These are phyloP conservation scores for Abrus pulchellus DNA, from an alignment of 306 rosid genomes.

Conservation along the genomic window DNA sequence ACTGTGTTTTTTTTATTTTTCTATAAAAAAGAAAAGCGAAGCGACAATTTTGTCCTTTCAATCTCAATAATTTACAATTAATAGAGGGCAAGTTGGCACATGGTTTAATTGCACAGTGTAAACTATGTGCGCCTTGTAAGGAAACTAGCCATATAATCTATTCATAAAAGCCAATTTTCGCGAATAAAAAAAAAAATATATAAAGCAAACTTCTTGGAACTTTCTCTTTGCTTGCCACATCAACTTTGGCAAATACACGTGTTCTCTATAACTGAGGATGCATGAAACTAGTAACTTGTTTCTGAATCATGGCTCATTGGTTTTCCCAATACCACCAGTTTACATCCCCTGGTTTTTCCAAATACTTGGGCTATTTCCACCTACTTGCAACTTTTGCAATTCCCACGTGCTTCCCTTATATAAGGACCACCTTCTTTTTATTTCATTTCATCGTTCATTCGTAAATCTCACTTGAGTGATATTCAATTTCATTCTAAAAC, in stretches of 20 bases:
- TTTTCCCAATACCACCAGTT: conserved; percentile 20
- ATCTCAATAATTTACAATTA: too few relatives aligned
- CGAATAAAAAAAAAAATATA: too few relatives aligned
- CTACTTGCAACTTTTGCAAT: neutral
- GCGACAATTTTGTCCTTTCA: too few relatives aligned
- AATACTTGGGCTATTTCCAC: neutral
- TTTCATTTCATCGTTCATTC: neutral
- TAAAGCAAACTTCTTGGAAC: too few relatives aligned
- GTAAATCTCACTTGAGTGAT: neutral
- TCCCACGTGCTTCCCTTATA: conserved; percentile 1
- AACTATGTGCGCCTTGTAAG: too few relatives aligned
- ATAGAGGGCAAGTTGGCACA: too few relatives aligned
- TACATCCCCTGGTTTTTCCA: conserved; percentile 33
- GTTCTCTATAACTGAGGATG: neutral
- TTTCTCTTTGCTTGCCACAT: too few relatives aligned
- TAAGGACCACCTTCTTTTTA: neutral
- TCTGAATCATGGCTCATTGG: conserved; percentile 9
- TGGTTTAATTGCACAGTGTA: too few relatives aligned
- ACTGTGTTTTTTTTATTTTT: too few relatives aligned
- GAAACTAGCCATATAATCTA: too few relatives aligned
- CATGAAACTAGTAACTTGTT: neutral
- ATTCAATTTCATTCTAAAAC: neutral
- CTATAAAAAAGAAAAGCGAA: too few relatives aligned
- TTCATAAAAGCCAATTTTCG: too few relatives aligned
- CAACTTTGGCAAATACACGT: neutral